A percentile compares a stretch with the other conserved stretches of the same genome.
Conservation (phyloP, 257 asterid species). For the Solanum medicagineum region DNA sequence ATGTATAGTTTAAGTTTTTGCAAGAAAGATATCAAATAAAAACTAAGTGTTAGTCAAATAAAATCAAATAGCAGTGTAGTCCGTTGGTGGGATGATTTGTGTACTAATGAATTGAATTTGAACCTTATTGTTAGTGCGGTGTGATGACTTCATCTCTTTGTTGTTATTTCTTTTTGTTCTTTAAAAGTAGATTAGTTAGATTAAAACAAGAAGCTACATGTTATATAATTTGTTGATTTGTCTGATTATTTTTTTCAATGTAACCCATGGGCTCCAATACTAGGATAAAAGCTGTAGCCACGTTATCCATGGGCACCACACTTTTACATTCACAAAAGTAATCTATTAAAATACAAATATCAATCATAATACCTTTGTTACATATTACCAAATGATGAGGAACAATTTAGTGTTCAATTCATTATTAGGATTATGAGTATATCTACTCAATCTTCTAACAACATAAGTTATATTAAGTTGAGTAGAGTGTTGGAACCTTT, state of each 20-base stretch:
- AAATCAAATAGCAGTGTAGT: background rate
- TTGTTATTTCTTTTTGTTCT: background rate
- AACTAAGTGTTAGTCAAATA: background rate
- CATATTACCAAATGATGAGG: no score
- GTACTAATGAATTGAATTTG: background rate
- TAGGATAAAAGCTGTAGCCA: no score
- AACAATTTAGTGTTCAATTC: no score
- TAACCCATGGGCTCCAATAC: no score
- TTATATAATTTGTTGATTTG: background rate
- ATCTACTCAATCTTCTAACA: no score
- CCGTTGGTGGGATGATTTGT: background rate
- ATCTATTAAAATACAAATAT: background rate
- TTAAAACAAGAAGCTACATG: background rate
- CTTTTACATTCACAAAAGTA: no score
- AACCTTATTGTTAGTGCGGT: background rate
- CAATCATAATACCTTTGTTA: background rate
- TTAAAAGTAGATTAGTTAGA: background rate
- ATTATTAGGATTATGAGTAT: background rate
- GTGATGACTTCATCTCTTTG: background rate
- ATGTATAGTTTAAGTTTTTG: background rate
- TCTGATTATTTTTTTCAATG: background rate
- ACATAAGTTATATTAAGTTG: background rate
- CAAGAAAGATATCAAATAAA: background rate
- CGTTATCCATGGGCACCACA: no score
- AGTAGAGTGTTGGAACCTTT: background rate